Base-by-base conservation (phyloP, 2,329 filamentous ascomycete species). In the Aureobasidium lini region DNA sequence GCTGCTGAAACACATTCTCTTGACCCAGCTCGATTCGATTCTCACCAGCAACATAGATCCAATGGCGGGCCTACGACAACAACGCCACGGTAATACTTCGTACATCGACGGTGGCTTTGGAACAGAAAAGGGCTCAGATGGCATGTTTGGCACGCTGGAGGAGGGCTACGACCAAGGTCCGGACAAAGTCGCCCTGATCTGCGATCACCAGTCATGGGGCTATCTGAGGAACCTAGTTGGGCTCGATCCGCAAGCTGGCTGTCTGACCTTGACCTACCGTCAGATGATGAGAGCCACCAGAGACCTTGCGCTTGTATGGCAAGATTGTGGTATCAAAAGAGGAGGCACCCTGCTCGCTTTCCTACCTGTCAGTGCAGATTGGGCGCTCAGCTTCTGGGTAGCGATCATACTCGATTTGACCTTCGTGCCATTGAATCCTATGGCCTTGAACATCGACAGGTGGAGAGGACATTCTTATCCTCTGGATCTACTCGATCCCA, bases 171-270 rank as follows among this genome's bases (percentile, higher is more conserved):
- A 46, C 18, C 16, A 44, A 28, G 52, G 32, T 16, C 52, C 52
- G 7, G 40, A 57, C 31, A 46, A 44, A 11, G 29, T 57, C 13
- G 52, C 52, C 28, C 42, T 57, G 29, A 57, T 57, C 29, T 57
- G 52, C 31, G 37, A 29, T n/a, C 52, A 57, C 5, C 52, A 57
- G 32, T 46, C 39, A 1, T 57, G 36, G 31, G 39, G 40, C 13
- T 28, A 46, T 46, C 52, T 57, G 8, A 28, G 10, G 13, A 13
- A n/a, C 4, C 23, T 57, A 3, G 52, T 37, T 6, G 52, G 52
- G 29, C 16, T 18, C 1, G 4, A 23, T 7, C 16, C 29, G 3
- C 16, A 7, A 5, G 16, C 28, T 8, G 52, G 52, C 31, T 44
- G 42, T 23, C 32, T 57, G 7, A 57, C 52, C 7, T 57, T 40